These are phyloP conservation scores for Babesia sp. DNA, from an alignment of 169 alveolate species.

Conservation along the genomic window DNA sequence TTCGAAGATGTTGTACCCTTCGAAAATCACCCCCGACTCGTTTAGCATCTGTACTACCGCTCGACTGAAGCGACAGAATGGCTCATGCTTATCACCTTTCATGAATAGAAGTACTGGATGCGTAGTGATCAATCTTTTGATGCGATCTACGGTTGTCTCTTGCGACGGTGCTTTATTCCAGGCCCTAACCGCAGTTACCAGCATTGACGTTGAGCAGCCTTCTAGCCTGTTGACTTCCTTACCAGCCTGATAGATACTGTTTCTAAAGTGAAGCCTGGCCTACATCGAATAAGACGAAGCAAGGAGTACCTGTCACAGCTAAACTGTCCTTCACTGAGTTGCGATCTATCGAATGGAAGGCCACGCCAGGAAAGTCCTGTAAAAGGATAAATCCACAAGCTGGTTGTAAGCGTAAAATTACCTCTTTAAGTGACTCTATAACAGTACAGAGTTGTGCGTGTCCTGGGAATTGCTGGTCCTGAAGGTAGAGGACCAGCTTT, in stretches of 20 bases:
- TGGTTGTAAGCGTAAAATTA: neutral
- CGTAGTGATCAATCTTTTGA: slow-evolving; percentile 64
- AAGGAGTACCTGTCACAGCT: slow-evolving; percentile 22
- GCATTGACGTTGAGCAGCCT: slow-evolving; percentile 63
- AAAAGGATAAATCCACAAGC: neutral
- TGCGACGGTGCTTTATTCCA: slow-evolving; percentile 34
- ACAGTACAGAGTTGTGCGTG: slow-evolving; percentile 39
- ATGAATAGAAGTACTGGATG: slow-evolving; percentile 75
- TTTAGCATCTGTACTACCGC: slow-evolving; percentile 77
- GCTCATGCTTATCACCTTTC: slow-evolving; percentile 82
- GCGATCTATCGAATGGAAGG: slow-evolving; percentile 19
- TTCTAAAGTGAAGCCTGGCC: too few relatives aligned
- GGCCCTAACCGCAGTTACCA: slow-evolving; percentile 53
- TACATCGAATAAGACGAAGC: slow-evolving; percentile 52
- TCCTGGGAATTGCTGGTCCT: slow-evolving; percentile 36
- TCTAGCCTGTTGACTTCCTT: slow-evolving; percentile 46
- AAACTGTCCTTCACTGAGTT: neutral
- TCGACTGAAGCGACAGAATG: slow-evolving; percentile 79
- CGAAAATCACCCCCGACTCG: slow-evolving; percentile 71
- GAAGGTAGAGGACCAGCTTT: slow-evolving; percentile 50
- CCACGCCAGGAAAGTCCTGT: slow-evolving; percentile 49
- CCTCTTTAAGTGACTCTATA: slow-evolving; percentile 31
- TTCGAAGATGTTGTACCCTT: slow-evolving; percentile 82
- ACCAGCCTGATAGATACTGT: slow-evolving; percentile 19
- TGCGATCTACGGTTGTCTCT: slow-evolving; percentile 43